Percentiles rank a stretch among this genome's conserved stretches.
Evolutionary conservation across 768 basidiomycete species (phyloP).

Genomic region (Leccinum subgranulosum): DNA sequence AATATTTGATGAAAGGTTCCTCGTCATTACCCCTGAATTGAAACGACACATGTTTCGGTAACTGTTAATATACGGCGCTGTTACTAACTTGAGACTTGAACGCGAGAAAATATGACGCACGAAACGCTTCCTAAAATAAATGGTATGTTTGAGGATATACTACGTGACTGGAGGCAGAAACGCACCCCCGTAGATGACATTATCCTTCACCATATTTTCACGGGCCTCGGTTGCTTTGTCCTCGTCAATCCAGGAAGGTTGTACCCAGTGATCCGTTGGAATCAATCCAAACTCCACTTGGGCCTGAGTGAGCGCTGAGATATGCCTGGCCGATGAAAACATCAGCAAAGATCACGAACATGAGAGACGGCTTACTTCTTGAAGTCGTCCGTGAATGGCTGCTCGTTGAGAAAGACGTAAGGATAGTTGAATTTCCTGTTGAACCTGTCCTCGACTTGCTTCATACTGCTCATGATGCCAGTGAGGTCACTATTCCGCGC

Average conservation of each 20-base stretch:
- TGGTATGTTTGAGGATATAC: neutral
- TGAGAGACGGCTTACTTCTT: slow-evolving; percentile 44
- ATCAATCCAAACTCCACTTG: slow-evolving; percentile 59
- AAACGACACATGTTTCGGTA: slow-evolving; percentile 97
- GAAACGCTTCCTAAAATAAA: slow-evolving; percentile 59
- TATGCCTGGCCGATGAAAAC: slow-evolving; percentile 23
- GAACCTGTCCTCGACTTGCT: slow-evolving; percentile 83
- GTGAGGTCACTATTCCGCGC: slow-evolving; percentile 63
- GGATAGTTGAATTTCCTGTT: slow-evolving; percentile 79
- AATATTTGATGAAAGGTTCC: neutral
- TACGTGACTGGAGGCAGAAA: slow-evolving; percentile 1
- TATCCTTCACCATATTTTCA: slow-evolving; percentile 58
- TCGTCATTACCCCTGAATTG: slow-evolving; percentile 69
- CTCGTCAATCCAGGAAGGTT: slow-evolving; percentile 79
- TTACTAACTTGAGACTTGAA: slow-evolving; percentile 5
- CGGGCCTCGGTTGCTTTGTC: slow-evolving; percentile 53
- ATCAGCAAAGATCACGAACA: slow-evolving; percentile 3
- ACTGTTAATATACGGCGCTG: slow-evolving; percentile 29
- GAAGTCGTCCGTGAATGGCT: slow-evolving; percentile 73
- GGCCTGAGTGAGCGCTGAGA: slow-evolving; percentile 28
- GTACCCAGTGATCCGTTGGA: slow-evolving; percentile 68
- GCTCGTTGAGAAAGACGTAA: slow-evolving; percentile 88
- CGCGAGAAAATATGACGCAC: slow-evolving; percentile 39
- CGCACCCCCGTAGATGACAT: slow-evolving; percentile 66
- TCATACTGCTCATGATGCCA: slow-evolving; percentile 61